phyloP scores from a whole-genome alignment of 257 asterid genomes.

The Solanum stenotomum region DNA sequence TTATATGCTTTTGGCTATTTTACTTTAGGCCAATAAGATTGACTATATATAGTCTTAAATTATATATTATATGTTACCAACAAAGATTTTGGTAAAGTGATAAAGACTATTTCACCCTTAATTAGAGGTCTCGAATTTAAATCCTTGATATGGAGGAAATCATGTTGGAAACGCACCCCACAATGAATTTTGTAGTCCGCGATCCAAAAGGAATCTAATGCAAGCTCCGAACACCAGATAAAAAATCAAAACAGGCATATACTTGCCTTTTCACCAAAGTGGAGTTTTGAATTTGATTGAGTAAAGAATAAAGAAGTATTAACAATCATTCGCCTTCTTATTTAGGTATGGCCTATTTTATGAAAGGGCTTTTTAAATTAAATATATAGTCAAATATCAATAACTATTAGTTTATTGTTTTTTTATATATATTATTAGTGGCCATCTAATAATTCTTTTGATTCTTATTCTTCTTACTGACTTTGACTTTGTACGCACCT shows the following conservation, averaged over 20 bases:
- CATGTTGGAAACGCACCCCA: no score
- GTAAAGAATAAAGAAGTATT: neutral
- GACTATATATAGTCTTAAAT: neutral
- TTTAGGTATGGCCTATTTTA: neutral
- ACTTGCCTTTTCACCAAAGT: neutral
- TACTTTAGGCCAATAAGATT: neutral
- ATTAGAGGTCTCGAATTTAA: no score
- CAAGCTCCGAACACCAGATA: accelerated
- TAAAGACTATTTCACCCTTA: no score
- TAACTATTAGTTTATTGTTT: neutral
- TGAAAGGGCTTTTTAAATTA: neutral
- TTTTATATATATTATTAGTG: neutral
- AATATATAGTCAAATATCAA: neutral
- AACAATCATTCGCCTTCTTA: neutral
- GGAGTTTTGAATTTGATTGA: neutral
- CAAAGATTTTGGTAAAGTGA: no score
- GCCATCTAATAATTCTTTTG: neutral
- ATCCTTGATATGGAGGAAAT: accelerated
- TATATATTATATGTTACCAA: no score
- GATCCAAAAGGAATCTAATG: accelerated
- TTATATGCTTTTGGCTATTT: neutral
- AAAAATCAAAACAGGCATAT: no score
- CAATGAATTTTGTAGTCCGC: accelerated
- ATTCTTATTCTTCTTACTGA: neutral
- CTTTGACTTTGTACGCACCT: neutral